These are phyloP conservation scores for Zopfia rhizophila DNA, from an alignment of 2,329 filamentous ascomycete species.

Conservation along the genomic window DNA sequence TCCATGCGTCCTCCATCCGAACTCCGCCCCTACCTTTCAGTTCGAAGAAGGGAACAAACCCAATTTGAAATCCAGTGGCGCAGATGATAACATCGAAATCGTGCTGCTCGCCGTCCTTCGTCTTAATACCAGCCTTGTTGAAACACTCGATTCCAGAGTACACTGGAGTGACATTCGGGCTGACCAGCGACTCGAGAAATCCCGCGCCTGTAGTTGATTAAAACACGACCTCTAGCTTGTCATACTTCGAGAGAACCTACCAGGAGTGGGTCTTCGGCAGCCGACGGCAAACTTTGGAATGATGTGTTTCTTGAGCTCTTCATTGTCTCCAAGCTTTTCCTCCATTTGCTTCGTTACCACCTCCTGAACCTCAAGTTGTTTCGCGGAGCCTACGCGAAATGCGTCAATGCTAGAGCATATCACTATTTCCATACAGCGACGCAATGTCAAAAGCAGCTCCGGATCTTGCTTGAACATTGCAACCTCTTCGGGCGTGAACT, in stretches of 20 bases:
- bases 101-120: slow-evolving; percentile 54
- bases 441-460: slow-evolving; percentile 59
- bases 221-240: no score
- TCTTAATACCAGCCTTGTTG: slow-evolving; percentile 57
- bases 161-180: slow-evolving; percentile 34
- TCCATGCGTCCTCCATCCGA: no score
- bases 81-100: slow-evolving; percentile 63
- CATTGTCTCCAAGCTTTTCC: slow-evolving; percentile 51
- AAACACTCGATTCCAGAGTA: slow-evolving; percentile 53
- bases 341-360: slow-evolving; percentile 54
- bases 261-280: slow-evolving; percentile 52
- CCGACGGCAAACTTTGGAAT: slow-evolving; percentile 67
- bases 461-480: slow-evolving; percentile 52
- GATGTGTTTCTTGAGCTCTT: slow-evolving; percentile 67
- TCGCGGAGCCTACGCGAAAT: no score
- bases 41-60: no score
- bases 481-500: no score
- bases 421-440: no score
- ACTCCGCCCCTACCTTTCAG: no score
- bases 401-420: no score
- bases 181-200: slow-evolving; percentile 50
- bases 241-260: slow-evolving; percentile 76
- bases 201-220: no score
- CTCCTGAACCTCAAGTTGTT: slow-evolving; percentile 58
- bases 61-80: slow-evolving; percentile 52